phyloP scores from a whole-genome alignment of 495 filamentous ascomycete species.

The Chlorociboria aeruginascens region DNA sequence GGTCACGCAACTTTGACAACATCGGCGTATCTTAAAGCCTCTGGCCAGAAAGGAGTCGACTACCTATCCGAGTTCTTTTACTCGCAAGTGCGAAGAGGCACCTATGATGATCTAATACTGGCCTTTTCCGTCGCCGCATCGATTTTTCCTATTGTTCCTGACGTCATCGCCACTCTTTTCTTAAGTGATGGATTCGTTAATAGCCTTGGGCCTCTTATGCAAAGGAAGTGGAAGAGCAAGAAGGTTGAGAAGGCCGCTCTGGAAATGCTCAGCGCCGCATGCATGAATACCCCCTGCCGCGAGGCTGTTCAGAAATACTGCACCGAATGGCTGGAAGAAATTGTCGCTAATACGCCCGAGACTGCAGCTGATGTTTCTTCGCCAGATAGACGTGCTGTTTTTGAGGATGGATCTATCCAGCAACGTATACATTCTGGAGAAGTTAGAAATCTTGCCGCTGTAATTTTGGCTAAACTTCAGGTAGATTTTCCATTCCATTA shows the following conservation, averaged over 20 bases:
- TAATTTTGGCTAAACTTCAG: slow-evolving; percentile 69
- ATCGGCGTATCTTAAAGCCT: slow-evolving; percentile 66
- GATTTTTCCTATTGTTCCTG: slow-evolving; percentile 73
- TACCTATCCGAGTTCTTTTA: slow-evolving; percentile 57
- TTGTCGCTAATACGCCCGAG: slow-evolving; percentile 55
- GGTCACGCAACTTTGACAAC: slow-evolving; percentile 65
- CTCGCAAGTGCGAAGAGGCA: slow-evolving; percentile 31
- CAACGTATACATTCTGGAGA: slow-evolving; percentile 32
- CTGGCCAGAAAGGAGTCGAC: slow-evolving; percentile 53
- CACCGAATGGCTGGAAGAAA: slow-evolving; percentile 68
- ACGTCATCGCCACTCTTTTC: slow-evolving; percentile 60
- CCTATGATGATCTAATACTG: slow-evolving; percentile 49
- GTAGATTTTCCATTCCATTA: slow-evolving; percentile 25
- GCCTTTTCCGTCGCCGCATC: slow-evolving; percentile 82
- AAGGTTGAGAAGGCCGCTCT: slow-evolving; percentile 72
- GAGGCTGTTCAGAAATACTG: slow-evolving; percentile 72
- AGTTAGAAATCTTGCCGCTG: slow-evolving; percentile 58
- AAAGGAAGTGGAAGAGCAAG: slow-evolving; percentile 59
- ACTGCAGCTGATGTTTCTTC: slow-evolving; percentile 35
- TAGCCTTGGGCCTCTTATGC: slow-evolving; percentile 55
- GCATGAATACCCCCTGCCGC: slow-evolving; percentile 66
- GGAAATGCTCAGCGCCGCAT: slow-evolving; percentile 83
- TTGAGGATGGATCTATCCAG: slow-evolving; percentile 16
- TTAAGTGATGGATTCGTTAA: slow-evolving; percentile 72
- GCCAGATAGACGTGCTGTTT: slow-evolving; percentile 1